phyloP scores from a whole-genome alignment of 2,329 filamentous ascomycete species.

The Cryphonectria parasitica region DNA sequence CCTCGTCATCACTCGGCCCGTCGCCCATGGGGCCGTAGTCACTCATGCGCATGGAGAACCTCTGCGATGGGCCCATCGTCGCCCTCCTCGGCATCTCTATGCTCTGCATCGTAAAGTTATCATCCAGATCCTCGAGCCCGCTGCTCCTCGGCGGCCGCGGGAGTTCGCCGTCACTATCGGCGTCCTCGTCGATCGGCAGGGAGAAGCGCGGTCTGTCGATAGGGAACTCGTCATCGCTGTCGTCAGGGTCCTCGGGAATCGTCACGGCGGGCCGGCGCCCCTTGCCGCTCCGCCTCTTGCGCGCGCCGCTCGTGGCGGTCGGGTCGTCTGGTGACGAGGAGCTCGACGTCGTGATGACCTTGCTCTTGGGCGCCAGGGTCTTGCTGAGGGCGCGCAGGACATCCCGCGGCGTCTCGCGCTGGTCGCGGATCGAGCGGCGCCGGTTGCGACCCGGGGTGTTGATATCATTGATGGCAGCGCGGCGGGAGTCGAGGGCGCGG shows the following conservation, averaged over 20 bases:
- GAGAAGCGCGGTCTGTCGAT: slow-evolving; percentile 59
- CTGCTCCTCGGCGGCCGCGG: slow-evolving; percentile 58
- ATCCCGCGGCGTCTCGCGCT: slow-evolving; percentile 60
- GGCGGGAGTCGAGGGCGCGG: slow-evolving; percentile 60
- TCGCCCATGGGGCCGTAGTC: slow-evolving; percentile 48
- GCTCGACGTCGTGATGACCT: slow-evolving; percentile 46
- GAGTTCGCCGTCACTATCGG: slow-evolving; percentile 54
- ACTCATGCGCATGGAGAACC: slow-evolving; percentile 57
- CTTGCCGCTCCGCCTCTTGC: slow-evolving; percentile 30
- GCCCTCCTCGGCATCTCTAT: slow-evolving; percentile 62
- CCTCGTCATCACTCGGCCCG: slow-evolving; percentile 45
- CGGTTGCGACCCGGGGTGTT: slow-evolving; percentile 64
- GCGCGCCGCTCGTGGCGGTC: slow-evolving; percentile 26
- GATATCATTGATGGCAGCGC: slow-evolving; percentile 61
- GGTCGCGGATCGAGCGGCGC: slow-evolving; percentile 59
- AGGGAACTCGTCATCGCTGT: slow-evolving; percentile 56
- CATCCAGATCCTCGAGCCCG: slow-evolving; percentile 54
- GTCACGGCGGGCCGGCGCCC: slow-evolving; percentile 33
- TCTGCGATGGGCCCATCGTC: slow-evolving; percentile 38
- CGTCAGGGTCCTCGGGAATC: slow-evolving; percentile 46
- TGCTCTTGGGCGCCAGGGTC: slow-evolving; percentile 54
- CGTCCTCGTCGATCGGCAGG: slow-evolving; percentile 54
- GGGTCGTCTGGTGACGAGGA: slow-evolving; percentile 46
- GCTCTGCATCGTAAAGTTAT: slow-evolving; percentile 61
- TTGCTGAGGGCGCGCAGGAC: slow-evolving; percentile 58